Conservation (phyloP, 371 early-diverging fungal genomes). For the Mucor lusitanicus region DNA sequence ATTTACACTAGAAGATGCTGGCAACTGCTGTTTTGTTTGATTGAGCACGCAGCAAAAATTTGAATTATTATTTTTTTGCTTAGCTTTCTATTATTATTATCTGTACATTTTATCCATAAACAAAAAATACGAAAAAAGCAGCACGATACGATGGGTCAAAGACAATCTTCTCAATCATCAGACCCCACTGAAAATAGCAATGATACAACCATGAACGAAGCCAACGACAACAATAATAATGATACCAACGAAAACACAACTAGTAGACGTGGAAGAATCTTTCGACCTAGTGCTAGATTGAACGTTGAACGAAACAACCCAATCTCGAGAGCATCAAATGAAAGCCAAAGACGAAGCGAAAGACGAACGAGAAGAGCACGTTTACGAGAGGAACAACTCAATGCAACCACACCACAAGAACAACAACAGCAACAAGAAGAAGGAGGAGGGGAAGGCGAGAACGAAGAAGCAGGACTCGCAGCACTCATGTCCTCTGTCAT, state of each 20-base stretch:
- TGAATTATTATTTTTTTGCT: background rate
- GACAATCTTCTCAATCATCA: constrained; percentile 17
- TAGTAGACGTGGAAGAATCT: constrained; percentile 4
- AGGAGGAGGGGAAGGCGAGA: background rate
- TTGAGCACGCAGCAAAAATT: constrained; percentile 2
- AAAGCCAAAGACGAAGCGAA: constrained; percentile 19
- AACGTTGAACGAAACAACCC: constrained; percentile 8
- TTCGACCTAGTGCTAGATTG: constrained; percentile 12
- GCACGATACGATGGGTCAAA: constrained; percentile 19
- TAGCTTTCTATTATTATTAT: background rate
- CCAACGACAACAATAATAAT: background rate
- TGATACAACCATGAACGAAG: background rate
- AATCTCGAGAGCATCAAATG: background rate
- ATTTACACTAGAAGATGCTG: background rate
- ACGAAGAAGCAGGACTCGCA: background rate
- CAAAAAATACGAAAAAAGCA: background rate
- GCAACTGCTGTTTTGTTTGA: background rate
- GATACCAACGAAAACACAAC: background rate
- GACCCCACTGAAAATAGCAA: background rate
- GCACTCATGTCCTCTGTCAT: background rate
- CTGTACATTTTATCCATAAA: background rate
- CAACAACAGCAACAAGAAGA: background rate
- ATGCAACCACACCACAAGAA: background rate
- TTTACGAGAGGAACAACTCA: constrained; percentile 7
- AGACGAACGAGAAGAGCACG: constrained; percentile 11